These are phyloP conservation scores for Dothideomycetes sp. DNA, from an alignment of 2,329 filamentous ascomycete species.

Conservation along the genomic window DNA sequence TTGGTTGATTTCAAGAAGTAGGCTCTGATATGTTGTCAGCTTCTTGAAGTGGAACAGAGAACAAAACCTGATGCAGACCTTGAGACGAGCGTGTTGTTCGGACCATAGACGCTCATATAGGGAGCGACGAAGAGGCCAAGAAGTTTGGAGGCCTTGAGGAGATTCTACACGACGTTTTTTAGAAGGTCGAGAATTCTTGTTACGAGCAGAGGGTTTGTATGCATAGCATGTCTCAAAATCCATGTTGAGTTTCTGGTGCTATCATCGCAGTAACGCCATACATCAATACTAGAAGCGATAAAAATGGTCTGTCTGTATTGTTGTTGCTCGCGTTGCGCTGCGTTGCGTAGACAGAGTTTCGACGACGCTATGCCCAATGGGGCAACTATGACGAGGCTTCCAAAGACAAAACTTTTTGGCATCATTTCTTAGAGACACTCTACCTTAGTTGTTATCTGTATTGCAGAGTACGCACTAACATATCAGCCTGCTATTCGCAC, in stretches of 20 bases:
- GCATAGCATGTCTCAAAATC: conserved; percentile 42
- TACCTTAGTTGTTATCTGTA: no score
- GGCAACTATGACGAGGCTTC: conserved; percentile 4
- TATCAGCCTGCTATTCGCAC: no score
- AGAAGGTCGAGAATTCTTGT: conserved; percentile 28
- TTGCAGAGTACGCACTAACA: no score
- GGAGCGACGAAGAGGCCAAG: conserved; percentile 43
- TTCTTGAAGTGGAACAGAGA: conserved; percentile 14
- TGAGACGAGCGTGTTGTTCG: conserved; percentile 53
- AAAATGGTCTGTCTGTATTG: no score
- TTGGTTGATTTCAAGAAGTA: conserved; percentile 33
- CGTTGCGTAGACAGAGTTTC: no score
- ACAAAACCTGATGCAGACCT: conserved; percentile 52
- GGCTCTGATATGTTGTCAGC: conserved; percentile 20
- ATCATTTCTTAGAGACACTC: no score
- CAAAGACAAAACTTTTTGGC: conserved; percentile 10
- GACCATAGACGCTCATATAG: conserved; percentile 58
- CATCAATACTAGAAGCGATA: no score
- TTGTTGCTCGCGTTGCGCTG: no score
- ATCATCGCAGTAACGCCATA: no score
- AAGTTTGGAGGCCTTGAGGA: conserved; percentile 25
- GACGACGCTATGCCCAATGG: not conserved
- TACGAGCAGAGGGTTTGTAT: conserved; percentile 27
- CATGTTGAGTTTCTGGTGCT: no score
- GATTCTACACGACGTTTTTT: conserved; percentile 32